Base-by-base conservation (phyloP, 2,329 filamentous ascomycete genomes). In the Aspergillus sp. region DNA sequence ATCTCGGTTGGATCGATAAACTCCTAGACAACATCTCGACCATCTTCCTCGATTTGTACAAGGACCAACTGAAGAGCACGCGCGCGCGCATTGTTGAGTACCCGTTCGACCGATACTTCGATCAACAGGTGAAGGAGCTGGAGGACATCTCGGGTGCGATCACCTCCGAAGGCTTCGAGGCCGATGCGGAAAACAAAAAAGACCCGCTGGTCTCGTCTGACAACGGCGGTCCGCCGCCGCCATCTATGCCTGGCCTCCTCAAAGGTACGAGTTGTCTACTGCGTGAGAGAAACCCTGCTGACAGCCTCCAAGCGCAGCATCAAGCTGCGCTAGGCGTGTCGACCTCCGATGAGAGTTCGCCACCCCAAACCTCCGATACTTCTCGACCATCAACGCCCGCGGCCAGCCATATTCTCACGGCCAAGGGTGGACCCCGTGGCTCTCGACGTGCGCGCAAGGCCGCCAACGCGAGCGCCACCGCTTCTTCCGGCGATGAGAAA, bases 1-100 rank as follows among this genome's bases (percentile, higher is more conserved):
- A 97, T 76, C 85, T 99, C 9, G 93, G 91, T 12, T 99, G 96
- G 95, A 91, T 98, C 65, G 95, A 99, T 77, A 92, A 95, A 75
- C 88, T 99, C 52, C 87, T 99, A 66, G 94, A 97, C 72, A 96
- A 98, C 71, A 92, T 98, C 70, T 91, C 89, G 74, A 92, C 90
- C 10, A 88, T 99, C 36, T 99, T 98, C 72, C 84, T 95, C 66
- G 90, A 92, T 65, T 84, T 97, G 29, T 99, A 98, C 75, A 90
- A 88, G 66, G 89, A 95, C 59, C 90, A 96, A 75, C 81, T 99
- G 57, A 92, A 87, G 74, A 90, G 90, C 67, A 86, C 90, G 26
- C 86, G 94, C 72, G 90, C 88, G 11, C 92, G 90, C 56, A 82
- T 90, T 22, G 83, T 95, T 58, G 86, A 93, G 72, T 96, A 92